A percentile compares a stretch with the other conserved stretches of the same genome.
phyloP scores from a whole-genome alignment of 1,139 yeast genomes.

The Magnusiomyces ingens region DNA sequence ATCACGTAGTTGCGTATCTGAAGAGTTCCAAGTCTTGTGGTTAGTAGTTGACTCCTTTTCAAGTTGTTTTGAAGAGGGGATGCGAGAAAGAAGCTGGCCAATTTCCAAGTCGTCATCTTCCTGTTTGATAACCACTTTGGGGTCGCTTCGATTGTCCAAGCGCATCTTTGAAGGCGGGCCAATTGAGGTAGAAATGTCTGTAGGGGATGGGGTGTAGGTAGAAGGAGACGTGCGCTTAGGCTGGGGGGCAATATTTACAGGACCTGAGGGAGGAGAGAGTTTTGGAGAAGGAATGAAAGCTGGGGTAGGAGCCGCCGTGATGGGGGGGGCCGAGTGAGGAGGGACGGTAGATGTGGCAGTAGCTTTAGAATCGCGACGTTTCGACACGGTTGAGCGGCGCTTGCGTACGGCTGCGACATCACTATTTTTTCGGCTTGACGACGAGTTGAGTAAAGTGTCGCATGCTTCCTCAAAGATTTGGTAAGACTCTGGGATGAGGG shows the following conservation, averaged over 20 bases:
- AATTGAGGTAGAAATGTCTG: background rate
- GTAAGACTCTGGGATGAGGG: constrained; percentile 21
- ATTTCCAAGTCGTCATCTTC: background rate
- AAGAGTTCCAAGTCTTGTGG: background rate
- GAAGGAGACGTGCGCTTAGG: background rate
- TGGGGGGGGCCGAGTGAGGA: background rate
- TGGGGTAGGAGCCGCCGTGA: background rate
- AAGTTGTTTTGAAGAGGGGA: background rate
- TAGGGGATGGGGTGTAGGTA: background rate
- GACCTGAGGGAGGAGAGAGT: background rate
- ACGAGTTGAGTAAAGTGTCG: constrained; percentile 20
- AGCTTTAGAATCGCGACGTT: background rate
- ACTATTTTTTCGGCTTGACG: constrained; percentile 3
- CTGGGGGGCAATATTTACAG: background rate
- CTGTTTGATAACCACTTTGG: background rate
- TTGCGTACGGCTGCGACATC: constrained; percentile 5
- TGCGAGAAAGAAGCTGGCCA: background rate
- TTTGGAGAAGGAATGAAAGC: background rate
- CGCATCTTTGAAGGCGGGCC: background rate
- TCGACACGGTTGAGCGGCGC: constrained; percentile 10
- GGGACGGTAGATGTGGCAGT: background rate
- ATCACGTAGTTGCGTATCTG: constrained; percentile 10
- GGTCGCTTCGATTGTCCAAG: background rate
- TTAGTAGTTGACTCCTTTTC: background rate
- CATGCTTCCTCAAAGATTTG: constrained; percentile 25